A percentile compares a stretch with the other conserved stretches of the same genome.
Conservation (phyloP, 2,329 filamentous ascomycete species). For the Venturiaceae sp. region DNA sequence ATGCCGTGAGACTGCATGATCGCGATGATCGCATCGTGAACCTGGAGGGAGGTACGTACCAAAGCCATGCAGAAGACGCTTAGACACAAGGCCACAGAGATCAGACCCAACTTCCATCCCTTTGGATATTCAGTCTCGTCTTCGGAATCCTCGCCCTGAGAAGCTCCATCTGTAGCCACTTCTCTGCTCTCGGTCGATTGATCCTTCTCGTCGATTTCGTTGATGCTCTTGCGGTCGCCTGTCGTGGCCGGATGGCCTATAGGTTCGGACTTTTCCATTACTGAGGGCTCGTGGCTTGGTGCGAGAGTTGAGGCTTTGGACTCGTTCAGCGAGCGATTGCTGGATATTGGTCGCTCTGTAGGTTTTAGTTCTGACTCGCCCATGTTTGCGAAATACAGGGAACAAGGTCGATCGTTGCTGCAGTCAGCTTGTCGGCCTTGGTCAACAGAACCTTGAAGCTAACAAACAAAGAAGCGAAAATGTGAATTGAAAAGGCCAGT, state of each 20-base stretch:
- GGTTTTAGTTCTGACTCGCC: background rate
- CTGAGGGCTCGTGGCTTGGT: background rate
- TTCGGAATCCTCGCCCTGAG: constrained; percentile 11
- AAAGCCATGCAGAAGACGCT: constrained; percentile 16
- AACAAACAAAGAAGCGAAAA: background rate
- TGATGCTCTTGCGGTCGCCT: background rate
- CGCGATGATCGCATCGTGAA: background rate
- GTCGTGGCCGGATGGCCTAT: background rate
- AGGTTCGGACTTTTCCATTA: background rate
- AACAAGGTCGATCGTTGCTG: background rate
- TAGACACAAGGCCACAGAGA: constrained; percentile 25
- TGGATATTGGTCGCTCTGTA: background rate
- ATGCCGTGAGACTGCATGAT: background rate
- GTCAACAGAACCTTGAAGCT: background rate
- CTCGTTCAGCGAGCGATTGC: background rate
- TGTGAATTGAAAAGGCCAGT: background rate
- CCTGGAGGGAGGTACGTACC: background rate
- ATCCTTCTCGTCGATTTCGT: background rate
- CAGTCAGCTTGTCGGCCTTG: background rate
- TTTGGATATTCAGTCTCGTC: constrained; percentile 24
- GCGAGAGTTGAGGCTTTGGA: background rate
- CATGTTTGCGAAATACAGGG: background rate
- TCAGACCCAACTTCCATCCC: constrained; percentile 20
- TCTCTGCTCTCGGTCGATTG: background rate
- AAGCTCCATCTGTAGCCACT: background rate